Conservation (phyloP, 345 rosid species). For the Odontarrhena argentea region DNA sequence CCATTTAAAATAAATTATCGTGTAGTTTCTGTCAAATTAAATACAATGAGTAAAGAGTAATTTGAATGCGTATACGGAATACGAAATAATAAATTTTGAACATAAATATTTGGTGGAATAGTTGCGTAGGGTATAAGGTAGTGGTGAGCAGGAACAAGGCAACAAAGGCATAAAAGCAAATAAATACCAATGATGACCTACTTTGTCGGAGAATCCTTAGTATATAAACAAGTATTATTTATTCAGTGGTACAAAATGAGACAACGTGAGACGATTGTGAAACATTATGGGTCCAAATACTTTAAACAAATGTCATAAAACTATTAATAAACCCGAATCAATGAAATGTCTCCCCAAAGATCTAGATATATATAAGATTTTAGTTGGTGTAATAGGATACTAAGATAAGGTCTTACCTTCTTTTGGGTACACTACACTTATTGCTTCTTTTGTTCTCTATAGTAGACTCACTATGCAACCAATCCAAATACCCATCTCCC, state of each 20-base stretch:
- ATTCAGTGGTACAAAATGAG: constrained; percentile 37
- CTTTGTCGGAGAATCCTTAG: constrained; percentile 44
- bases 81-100: neutral
- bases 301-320: neutral
- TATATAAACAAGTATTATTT: constrained; percentile 36
- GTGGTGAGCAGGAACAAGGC: constrained; percentile 29
- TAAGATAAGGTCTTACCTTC: constrained; percentile 7
- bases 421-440: neutral
- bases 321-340: constrained; percentile 22
- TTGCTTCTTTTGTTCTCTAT: too few relatives aligned
- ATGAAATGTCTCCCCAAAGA: constrained; percentile 16
- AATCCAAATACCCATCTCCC: too few relatives aligned
- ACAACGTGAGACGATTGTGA: constrained; percentile 42
- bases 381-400: constrained; percentile 25
- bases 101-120: neutral
- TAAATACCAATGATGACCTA: constrained; percentile 41
- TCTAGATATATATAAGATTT: neutral
- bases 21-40: constrained; percentile 29
- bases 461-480: too few relatives aligned
- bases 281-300: constrained; percentile 37
- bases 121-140: constrained; percentile 20
- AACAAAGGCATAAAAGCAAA: constrained; percentile 34
- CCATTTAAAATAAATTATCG: constrained; percentile 10
- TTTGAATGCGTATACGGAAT: neutral
- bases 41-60: constrained; percentile 8